These are phyloP conservation scores for Didymella pinodella DNA, from an alignment of 2,329 filamentous ascomycete genomes.

Conservation along the genomic window DNA sequence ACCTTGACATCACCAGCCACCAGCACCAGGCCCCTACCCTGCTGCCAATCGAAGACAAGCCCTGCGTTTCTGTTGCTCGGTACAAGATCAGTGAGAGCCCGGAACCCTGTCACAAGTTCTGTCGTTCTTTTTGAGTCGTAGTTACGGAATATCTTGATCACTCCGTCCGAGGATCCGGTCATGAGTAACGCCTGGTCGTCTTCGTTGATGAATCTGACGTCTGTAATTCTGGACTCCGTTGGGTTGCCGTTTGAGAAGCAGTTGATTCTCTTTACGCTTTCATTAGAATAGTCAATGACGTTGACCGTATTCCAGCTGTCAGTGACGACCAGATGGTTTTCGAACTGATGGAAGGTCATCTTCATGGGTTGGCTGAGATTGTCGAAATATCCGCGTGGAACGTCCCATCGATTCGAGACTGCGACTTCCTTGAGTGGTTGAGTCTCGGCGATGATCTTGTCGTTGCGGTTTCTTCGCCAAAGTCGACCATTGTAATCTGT, in stretches of 20 bases:
- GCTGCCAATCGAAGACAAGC: conserved; percentile 98
- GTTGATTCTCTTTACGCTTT: conserved; percentile 72
- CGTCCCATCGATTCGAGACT: conserved; percentile 85
- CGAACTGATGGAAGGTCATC: conserved; percentile 97
- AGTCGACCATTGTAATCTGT: conserved; percentile 95
- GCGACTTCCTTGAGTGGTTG: conserved; percentile 92
- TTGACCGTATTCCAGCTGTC: conserved; percentile 90
- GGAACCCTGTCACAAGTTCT: conserved; percentile 88
- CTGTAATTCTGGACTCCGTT: conserved; percentile 86
- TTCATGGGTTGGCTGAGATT: conserved; percentile 89
- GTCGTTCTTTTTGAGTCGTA: conserved; percentile 81
- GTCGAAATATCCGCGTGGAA: conserved; percentile 81
- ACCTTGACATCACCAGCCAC: conserved; percentile 96
- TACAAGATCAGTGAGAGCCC: conserved; percentile 90
- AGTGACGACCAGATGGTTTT: conserved; percentile 91
- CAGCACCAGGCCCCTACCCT: conserved; percentile 93
- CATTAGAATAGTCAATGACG: conserved; percentile 77
- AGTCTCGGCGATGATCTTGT: conserved; percentile 88
- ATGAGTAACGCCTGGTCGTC: conserved; percentile 95
- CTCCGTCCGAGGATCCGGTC: conserved; percentile 93
- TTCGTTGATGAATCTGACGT: conserved; percentile 97
- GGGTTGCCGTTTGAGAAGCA: conserved; percentile 96
- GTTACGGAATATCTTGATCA: conserved; percentile 90
- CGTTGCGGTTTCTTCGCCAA: conserved; percentile 92
- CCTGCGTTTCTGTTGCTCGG: conserved; percentile 94